Evolutionary conservation across 2,329 filamentous ascomycete species (phyloP), one percentile per base, ranked within the genome.

Genomic region (Nigrospora osmanthi): DNA sequence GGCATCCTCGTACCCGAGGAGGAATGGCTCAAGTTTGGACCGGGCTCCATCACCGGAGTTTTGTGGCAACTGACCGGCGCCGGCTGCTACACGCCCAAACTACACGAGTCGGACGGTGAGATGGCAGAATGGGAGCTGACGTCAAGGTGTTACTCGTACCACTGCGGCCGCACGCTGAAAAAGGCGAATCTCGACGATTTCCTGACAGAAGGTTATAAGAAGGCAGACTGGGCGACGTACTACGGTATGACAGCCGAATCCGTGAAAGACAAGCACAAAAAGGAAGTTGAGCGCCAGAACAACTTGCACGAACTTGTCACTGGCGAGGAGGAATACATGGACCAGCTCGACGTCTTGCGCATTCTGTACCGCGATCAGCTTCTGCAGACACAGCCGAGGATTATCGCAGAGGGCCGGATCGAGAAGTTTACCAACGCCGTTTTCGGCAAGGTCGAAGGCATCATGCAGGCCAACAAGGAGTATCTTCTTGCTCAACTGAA

Each of bases 1-100:
- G 84, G 83, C 35, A 87, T 89, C 11, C 69, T 98, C 31, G 72
- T 94, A 6, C 83, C 84, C 13, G 91, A 96, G 32, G 93, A 98
- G 63, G 94, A 98, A 68, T 98, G 94, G 93, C 85, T 98, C 52
- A 96, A 94, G 60, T 90, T 97, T 59, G 86, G 88, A 7, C 73
- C 78, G 1, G 88, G 85, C 7, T 79, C 77, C 19, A 81, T 97
- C 57, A 90, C 87, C 17, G 94, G 93, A 45, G 90, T 98, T 5
- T 71, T 98, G 38, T 96, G 87, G 75, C 94, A 98, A 62, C 72
- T 98, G 40, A 95, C 90, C 3, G 89, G 90, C 7, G 81, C 81
- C 17, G 93, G 93, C 13, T 98, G 93, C 61, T 98, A 98, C 63
- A 83, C 91, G 4, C 80, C 88, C 1, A 87, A 83, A 57, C 65